Evolutionary conservation across 2,329 filamentous ascomycete genomes (phyloP).

Genomic region (Cladosporium sp.): DNA sequence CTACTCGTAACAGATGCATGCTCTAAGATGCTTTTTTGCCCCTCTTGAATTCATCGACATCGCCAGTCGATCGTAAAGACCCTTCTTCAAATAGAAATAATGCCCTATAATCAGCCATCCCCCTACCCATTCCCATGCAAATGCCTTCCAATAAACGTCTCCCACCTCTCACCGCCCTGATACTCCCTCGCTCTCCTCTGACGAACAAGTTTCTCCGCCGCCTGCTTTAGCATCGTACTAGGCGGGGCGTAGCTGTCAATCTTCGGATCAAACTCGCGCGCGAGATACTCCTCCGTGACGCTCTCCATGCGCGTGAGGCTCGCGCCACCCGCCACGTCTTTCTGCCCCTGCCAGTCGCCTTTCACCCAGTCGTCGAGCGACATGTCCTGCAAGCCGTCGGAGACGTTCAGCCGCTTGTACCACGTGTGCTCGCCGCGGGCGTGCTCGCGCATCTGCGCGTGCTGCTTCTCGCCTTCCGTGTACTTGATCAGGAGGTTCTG

Average conservation of each 20-base stretch:
- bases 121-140: neutral
- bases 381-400: slow-evolving; percentile 42
- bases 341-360: slow-evolving; percentile 36
- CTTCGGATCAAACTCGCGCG: slow-evolving; percentile 32
- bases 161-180: slow-evolving; percentile 30
- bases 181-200: slow-evolving; percentile 41
- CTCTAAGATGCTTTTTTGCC: no score
- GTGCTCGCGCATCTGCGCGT: slow-evolving; percentile 44
- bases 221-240: slow-evolving; percentile 40
- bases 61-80: no score
- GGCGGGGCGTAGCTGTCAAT: slow-evolving; percentile 44
- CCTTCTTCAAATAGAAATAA: no score
- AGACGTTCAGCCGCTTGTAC: slow-evolving; percentile 49
- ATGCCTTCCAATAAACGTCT: slow-evolving; percentile 27
- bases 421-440: slow-evolving; percentile 46
- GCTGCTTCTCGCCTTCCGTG: slow-evolving; percentile 47
- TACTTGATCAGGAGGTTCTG: slow-evolving; percentile 50
- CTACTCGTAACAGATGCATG: no score
- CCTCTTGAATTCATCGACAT: neutral
- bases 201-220: slow-evolving; percentile 46
- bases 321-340: slow-evolving; percentile 21
- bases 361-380: slow-evolving; percentile 45
- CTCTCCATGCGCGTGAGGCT: slow-evolving; percentile 43
- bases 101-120: neutral
- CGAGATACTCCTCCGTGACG: slow-evolving; percentile 38